Evolutionary conservation across 345 rosid genomes (phyloP).

Genomic region (Dipteronia sinensis): DNA sequence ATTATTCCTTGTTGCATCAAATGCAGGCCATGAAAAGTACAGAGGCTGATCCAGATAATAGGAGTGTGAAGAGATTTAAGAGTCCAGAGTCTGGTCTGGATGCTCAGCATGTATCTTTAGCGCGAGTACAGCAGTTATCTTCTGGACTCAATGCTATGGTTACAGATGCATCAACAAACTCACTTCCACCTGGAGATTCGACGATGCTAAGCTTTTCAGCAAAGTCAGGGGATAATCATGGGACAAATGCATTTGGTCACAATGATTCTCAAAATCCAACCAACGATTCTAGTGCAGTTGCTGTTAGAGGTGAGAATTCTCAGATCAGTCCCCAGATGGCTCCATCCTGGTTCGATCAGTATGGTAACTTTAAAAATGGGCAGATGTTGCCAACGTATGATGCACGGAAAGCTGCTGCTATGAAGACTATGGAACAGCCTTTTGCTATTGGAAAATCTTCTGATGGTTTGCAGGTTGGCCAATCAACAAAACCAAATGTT

Average conservation of each 20-base stretch:
- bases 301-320: constrained; percentile 47
- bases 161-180: constrained; percentile 35
- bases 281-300: constrained; percentile 37
- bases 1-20: constrained; percentile 50
- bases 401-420: constrained; percentile 34
- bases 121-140: constrained; percentile 43
- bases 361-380: constrained; percentile 70
- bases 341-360: constrained; percentile 78
- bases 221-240: constrained; percentile 30
- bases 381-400: constrained; percentile 51
- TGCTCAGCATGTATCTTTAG: constrained; percentile 40
- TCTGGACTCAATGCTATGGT: constrained; percentile 33
- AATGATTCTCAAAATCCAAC: constrained; percentile 40
- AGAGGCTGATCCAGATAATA: constrained; percentile 48
- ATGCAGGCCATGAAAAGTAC: constrained; percentile 55
- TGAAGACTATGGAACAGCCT: constrained; percentile 50
- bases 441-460: constrained; percentile 43
- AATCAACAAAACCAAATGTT: constrained; percentile 37
- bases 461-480: constrained; percentile 39
- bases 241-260: constrained; percentile 34
- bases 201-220: constrained; percentile 35
- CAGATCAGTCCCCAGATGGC: constrained; percentile 74
- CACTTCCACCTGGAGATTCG: constrained; percentile 39
- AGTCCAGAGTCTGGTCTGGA: constrained; percentile 44
- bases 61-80: constrained; percentile 53